Base-by-base conservation (phyloP, 345 rosid genomes). In the Aegle marmelos region DNA sequence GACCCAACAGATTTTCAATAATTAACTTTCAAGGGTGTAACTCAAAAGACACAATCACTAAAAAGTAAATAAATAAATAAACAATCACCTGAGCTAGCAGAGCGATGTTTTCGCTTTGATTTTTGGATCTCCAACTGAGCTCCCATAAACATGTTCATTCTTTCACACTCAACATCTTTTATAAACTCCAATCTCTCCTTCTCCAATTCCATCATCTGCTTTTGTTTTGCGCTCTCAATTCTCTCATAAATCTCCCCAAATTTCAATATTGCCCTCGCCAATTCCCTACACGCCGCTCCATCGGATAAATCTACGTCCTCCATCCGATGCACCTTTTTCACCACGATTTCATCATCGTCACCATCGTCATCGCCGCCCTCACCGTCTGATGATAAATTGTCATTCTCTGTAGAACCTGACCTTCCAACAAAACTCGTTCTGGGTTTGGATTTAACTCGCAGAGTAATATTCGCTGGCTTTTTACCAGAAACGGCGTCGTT, bases 141-240 rank as follows among this genome's bases (percentile, higher is more conserved):
- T 77, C 87, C 94, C 34, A 89, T 86, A 66, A 93, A 84, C 88
- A 93, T 88, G 59, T 89, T 85, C 96, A 93, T 89, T 63, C 92
- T 82, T 70, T 89, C 91, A 76, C 86, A 86, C 88, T 90, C 96
- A 50, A 93, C 79, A 82, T 90, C 94, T 74, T 87, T 89, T 0
- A 90, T 82, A n/a, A 88, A 85, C 85, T 86, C 86, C 94, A 91
- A 88, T 68, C 94, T 88, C 85, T 93, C 92, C 79, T 85, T 91
- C 89, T 93, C 95, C 89, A 93, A 84, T 37, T 89, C 91, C 80
- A 90, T 86, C 93, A 91, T 86, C 79, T 86, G 89, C 80, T 83
- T 80, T 79, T 90, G 88, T 84, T 93, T 93, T 58, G 82, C 83
- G 39, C 90, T 77, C 73, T 93, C 97, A 13, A 87, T 87, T 70